Evolutionary conservation across 805 yeast genomes (phyloP).

Genomic region (Cyberlindnera veronae): DNA sequence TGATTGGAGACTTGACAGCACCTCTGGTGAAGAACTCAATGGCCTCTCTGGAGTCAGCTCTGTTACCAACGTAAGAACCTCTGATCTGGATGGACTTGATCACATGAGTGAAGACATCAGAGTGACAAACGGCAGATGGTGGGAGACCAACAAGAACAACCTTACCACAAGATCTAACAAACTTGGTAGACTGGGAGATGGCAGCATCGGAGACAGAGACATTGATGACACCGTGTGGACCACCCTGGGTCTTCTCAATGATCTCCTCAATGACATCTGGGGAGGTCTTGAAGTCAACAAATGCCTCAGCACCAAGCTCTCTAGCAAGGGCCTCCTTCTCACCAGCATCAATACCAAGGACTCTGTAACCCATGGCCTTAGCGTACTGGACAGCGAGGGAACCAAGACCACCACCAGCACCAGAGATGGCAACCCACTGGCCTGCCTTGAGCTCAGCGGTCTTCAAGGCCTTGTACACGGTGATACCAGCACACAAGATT

Average conservation of each 20-base stretch:
- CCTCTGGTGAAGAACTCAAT: constrained; percentile 69
- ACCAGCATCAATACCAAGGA: constrained; percentile 65
- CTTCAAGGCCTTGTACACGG: constrained; percentile 86
- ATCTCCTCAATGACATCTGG: constrained; percentile 53
- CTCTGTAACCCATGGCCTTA: constrained; percentile 68
- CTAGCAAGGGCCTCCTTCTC: constrained; percentile 39
- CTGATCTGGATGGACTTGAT: constrained; percentile 64
- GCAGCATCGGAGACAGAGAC: constrained; percentile 68
- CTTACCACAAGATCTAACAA: constrained; percentile 62
- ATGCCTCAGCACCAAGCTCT: constrained; percentile 58
- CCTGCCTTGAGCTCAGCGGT: constrained; percentile 66
- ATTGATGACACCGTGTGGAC: constrained; percentile 69
- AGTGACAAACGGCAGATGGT: constrained; percentile 64
- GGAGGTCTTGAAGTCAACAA: constrained; percentile 53
- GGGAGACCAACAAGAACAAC: constrained; percentile 75
- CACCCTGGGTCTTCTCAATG: constrained; percentile 57
- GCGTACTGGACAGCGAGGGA: constrained; percentile 71
- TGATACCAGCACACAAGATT: constrained; percentile 85
- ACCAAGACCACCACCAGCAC: constrained; percentile 77
- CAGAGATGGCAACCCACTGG: constrained; percentile 68
- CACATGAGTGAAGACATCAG: constrained; percentile 68
- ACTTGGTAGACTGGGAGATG: constrained; percentile 53
- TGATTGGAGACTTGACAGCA: constrained; percentile 58
- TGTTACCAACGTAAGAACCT: constrained; percentile 86
- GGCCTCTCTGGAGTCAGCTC: constrained; percentile 79